Evolutionary conservation across 179 eudicot species (phyloP).

Genomic region (Silene coronaria): DNA sequence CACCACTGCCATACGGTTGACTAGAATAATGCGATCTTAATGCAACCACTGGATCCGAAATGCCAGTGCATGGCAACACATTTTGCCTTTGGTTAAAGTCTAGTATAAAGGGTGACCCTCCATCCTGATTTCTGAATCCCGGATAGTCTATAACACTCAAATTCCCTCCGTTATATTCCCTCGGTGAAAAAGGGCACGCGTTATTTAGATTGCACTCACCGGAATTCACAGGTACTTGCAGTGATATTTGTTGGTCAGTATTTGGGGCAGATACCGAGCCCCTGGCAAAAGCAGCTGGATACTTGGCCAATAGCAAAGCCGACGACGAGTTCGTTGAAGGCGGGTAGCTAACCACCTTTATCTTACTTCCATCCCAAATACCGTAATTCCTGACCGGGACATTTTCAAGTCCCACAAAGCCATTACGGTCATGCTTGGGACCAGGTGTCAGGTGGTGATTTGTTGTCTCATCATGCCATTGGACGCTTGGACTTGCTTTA

Average conservation of each 20-base stretch:
- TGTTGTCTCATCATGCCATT: slow-evolving; percentile 3
- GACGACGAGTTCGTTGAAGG: slow-evolving; percentile 8
- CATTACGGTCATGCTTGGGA: not conserved
- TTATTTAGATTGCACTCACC: slow-evolving; percentile 14
- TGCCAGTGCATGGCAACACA: not conserved
- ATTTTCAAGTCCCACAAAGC: slow-evolving; percentile 16
- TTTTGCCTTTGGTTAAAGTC: slow-evolving; percentile 10
- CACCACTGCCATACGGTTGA: slow-evolving; percentile 21
- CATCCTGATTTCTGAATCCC: slow-evolving; percentile 5
- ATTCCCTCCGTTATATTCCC: slow-evolving; percentile 6
- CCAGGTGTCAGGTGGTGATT: not conserved
- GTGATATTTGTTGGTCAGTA: not conserved
- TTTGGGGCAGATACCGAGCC: not conserved
- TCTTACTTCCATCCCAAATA: slow-evolving; percentile 19
- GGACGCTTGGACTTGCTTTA: slow-evolving; percentile 12
- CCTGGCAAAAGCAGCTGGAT: slow-evolving; percentile 13
- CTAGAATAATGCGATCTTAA: not conserved
- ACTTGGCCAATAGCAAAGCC: slow-evolving; percentile 12
- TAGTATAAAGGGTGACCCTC: slow-evolving; percentile 7
- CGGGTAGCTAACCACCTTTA: slow-evolving; percentile 14
- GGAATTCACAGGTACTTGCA: slow-evolving; percentile 8
- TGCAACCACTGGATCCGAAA: slow-evolving; percentile 16
- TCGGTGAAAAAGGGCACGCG: slow-evolving; percentile 10
- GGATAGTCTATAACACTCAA: not conserved
- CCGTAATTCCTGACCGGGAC: slow-evolving; percentile 17